Conservation (phyloP, 257 asterid genomes). For the Gentiana straminea region DNA sequence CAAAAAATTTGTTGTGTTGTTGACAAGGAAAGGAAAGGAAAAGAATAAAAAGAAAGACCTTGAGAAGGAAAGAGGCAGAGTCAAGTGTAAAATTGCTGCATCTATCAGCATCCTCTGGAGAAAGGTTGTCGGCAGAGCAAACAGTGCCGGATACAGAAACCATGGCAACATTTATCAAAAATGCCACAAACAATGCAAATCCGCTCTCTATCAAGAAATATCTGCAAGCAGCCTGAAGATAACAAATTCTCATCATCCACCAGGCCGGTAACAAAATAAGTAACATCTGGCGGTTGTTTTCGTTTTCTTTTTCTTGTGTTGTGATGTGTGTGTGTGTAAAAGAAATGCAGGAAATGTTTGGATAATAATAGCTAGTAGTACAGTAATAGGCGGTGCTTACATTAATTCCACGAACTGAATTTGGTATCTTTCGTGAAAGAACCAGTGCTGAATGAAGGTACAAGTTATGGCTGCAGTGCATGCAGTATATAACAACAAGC, state of each 20-base stretch:
- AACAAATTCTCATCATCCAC: neutral
- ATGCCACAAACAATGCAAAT: conserved; percentile 61
- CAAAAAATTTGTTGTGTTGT: too few relatives aligned
- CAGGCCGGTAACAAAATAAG: neutral
- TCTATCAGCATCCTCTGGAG: conserved; percentile 20
- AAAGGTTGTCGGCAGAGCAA: conserved; percentile 34
- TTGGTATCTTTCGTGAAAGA: conserved; percentile 70
- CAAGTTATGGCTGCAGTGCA: conserved; percentile 57
- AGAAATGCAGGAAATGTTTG: too few relatives aligned
- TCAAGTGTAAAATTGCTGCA: conserved; percentile 69
- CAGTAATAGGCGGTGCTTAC: conserved; percentile 26
- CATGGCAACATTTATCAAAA: conserved; percentile 66
- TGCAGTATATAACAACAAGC: neutral
- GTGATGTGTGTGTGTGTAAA: too few relatives aligned
- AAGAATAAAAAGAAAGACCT: conserved; percentile 27
- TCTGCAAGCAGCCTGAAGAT: conserved; percentile 70
- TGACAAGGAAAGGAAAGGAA: too few relatives aligned
- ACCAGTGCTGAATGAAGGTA: conserved; percentile 92
- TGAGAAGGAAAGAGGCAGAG: conserved; percentile 82
- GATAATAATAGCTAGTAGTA: too few relatives aligned
- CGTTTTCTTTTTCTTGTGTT: neutral
- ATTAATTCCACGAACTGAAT: conserved; percentile 64
- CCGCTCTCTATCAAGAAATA: conserved; percentile 81
- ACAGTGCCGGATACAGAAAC: conserved; percentile 75
- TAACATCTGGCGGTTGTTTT: neutral